A percentile compares a stretch with the other conserved stretches of the same genome.
Conservation (phyloP, 2,329 filamentous ascomycete genomes). For the Ophiocordyceps camponoti-floridani region DNA sequence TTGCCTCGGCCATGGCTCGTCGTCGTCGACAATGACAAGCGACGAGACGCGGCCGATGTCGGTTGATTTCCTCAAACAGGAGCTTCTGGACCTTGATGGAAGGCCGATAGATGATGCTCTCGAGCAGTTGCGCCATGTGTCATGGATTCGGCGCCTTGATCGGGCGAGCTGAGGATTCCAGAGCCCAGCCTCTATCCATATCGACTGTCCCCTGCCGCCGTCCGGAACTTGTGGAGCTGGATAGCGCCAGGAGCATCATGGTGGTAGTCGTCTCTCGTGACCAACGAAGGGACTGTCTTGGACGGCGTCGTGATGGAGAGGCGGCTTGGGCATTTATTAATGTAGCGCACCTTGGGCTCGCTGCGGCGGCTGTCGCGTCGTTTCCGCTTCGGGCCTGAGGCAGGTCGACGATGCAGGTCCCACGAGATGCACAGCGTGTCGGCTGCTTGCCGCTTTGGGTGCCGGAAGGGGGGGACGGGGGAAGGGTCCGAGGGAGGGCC, state of each 20-base stretch:
- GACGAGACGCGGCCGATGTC: constrained; percentile 8
- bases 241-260: not conserved
- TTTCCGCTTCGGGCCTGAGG: constrained; percentile 12
- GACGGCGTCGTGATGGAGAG: not conserved
- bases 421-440: constrained; percentile 12
- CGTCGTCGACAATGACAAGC: not conserved
- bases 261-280: not conserved
- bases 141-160: constrained; percentile 3
- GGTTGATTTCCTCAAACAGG: constrained; percentile 8
- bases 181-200: not conserved
- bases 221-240: not conserved
- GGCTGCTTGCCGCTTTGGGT: constrained; percentile 14
- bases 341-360: not conserved
- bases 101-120: not conserved
- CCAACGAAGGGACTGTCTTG: not conserved
- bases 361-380: constrained; percentile 6
- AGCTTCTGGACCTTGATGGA: not conserved
- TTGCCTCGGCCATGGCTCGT: not conserved
- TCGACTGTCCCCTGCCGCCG: not conserved
- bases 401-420: constrained; percentile 4
- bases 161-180: not conserved
- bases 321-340: not conserved
- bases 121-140: constrained; percentile 4
- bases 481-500: not conserved
- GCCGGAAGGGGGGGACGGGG: not conserved